Base-by-base conservation (phyloP, 306 rosid species). In the Rosa rugosa region DNA sequence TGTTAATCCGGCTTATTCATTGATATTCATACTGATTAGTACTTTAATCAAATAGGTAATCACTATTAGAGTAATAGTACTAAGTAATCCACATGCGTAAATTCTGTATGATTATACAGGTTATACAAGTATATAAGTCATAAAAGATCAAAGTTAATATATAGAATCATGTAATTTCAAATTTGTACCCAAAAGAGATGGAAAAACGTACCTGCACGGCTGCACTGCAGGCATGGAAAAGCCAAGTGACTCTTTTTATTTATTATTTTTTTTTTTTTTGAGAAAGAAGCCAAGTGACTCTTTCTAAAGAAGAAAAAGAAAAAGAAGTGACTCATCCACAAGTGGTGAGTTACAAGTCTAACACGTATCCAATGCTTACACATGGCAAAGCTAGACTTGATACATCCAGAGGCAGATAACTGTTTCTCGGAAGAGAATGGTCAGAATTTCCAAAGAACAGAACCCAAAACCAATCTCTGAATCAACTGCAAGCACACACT, bases 381-480 rank as follows among this genome's bases (percentile, higher is more conserved):
- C 90, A 4, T 89, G 93, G 86, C 92, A 76, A 49, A 20, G 25
- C 71, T 50, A 78, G 72, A 40, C 41, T 16, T 25, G 76, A 47
- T 34, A 69, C 83, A 62, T 64, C 78, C 34, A 72, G 51, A 83
- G 63, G 82, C 72, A 18, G 53, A 46, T 42, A 72, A 80, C 79
- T 75, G 71, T 27, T 80, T 65, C 80, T 42, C 40, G 11, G 22
- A 68, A 73, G 75, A 73, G 63, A 66, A 60, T 75, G 56, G 59
- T 82, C 42, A 59, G 59, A 68, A 63, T 72, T 83, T 54, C 12
- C 69, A 11, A 10, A 49, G 5, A 36, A 9, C 6, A 71, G 18
- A 42, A 53, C 27, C 20, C 11, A 5, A 67, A 53, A 17, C 68
- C 66, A 8, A 77, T 74, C 47, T 75, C 84, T 62, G 77, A 82